Base-by-base conservation (phyloP, 352 stramenopile genomes). In the Saprolegnia diclina region DNA sequence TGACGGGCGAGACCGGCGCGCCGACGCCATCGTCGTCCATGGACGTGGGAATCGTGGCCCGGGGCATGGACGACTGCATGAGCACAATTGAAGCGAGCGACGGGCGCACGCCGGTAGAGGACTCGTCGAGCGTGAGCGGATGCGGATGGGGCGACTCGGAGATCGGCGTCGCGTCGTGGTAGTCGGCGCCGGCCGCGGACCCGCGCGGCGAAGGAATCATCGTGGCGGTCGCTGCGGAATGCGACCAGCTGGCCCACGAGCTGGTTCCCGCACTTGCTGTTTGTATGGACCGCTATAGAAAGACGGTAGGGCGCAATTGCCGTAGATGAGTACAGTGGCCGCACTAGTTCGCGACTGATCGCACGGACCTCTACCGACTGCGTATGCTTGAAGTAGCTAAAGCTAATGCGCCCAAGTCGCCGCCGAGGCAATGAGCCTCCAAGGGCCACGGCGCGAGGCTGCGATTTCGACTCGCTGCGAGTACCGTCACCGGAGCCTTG, bases 131-230 rank as follows among this genome's bases (percentile, higher is more conserved):
- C 42, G 11, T n/a, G 13, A 48, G 42, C 11, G 13, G 11, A n/a
- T 48, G 42, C 42, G 42, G 42, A 35, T 35, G 11, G 42, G 11
- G 11, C 42, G 42, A 48, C 42, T 48, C 42, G 42, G 18, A 35
- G 29, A 35, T 35, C 42, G 42, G 42, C 42, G 42, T 48, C 18
- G 42, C 42, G 42, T 48, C 42, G 13, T n/a, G 13, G 18, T 48
- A 48, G 42, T 16, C 11, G 19, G 3, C 52, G 2, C 24, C 52
- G 52, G 9, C 22, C 7, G 52, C 32, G 7, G 52, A 59, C 52
- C 24, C 52, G 24, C 52, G 52, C 13, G 52, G 52, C 52, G 52
- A 59, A 19, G 52, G 52, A n/a, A 59, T 59, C 52, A 59, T 59
- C 35, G 1, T 57, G 7, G 52, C 32, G n/a, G n/a, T n/a, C n/a